Conservation (phyloP, 2,329 filamentous ascomycete species). For the Microdochium nivale region DNA sequence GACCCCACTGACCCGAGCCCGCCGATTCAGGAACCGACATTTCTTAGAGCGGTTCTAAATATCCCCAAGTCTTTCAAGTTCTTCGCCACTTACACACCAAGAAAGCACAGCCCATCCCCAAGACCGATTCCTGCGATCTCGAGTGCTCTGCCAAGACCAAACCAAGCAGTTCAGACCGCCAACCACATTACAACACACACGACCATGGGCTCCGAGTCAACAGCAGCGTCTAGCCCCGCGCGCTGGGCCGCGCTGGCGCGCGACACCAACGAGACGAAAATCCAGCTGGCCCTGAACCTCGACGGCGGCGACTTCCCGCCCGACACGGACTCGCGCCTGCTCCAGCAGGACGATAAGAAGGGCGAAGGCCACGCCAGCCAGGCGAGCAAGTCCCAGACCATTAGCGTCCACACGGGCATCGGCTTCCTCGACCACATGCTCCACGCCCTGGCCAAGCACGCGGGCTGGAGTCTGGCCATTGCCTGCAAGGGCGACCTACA, state of each 20-base stretch:
- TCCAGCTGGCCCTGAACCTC: slow-evolving; percentile 84
- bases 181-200: neutral
- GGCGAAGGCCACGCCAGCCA: slow-evolving; percentile 71
- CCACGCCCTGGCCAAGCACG: slow-evolving; percentile 91
- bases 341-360: slow-evolving; percentile 27
- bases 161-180: neutral
- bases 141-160: too few species aligned
- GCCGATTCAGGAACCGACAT: neutral
- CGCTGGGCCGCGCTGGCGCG: slow-evolving; percentile 75
- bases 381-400: slow-evolving; percentile 73
- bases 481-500: slow-evolving; percentile 83
- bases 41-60: neutral
- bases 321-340: slow-evolving; percentile 49
- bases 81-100: neutral
- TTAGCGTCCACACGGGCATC: slow-evolving; percentile 85
- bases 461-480: slow-evolving; percentile 83
- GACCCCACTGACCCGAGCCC: neutral
- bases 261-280: slow-evolving; percentile 97
- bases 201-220: slow-evolving; percentile 16
- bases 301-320: slow-evolving; percentile 76
- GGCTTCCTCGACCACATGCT: slow-evolving; percentile 99
- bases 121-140: too few species aligned
- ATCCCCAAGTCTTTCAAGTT: neutral
- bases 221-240: slow-evolving; percentile 12
- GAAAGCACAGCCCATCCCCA: neutral